Evolutionary conservation across 2,329 filamentous ascomycete species (phyloP).

Genomic region (Fusarium pilosicola): DNA sequence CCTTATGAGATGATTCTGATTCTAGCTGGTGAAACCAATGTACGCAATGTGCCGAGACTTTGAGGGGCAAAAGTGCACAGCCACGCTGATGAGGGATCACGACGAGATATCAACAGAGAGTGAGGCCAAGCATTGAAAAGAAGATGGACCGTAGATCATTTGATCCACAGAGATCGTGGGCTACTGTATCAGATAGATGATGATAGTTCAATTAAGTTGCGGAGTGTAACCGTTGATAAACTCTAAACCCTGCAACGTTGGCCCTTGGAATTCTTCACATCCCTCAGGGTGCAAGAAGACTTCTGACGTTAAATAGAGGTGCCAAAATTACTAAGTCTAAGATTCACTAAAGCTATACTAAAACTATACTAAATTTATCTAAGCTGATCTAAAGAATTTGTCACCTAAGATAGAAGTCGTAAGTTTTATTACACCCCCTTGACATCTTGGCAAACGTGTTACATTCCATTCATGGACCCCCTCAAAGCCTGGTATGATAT

Average conservation of each 20-base stretch:
- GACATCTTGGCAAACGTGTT: background rate
- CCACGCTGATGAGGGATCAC: conserved; percentile 10
- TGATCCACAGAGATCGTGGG: background rate
- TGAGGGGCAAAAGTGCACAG: conserved; percentile 30
- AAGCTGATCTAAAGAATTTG: too few relatives aligned
- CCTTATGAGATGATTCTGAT: conserved; percentile 10
- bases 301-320: too few relatives aligned
- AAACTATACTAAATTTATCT: too few relatives aligned
- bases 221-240: background rate
- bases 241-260: conserved; percentile 1
- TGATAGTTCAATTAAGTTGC: background rate
- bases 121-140: background rate
- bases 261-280: background rate
- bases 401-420: too few relatives aligned
- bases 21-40: background rate
- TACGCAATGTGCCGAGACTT: background rate
- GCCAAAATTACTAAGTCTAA: too few relatives aligned
- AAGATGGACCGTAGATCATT: background rate
- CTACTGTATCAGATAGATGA: background rate
- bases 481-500: background rate
- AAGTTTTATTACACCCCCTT: too few relatives aligned
- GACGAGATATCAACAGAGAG: background rate
- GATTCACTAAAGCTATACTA: too few relatives aligned
- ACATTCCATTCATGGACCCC: background rate
- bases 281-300: too few relatives aligned